A percentile compares a stretch with the other conserved stretches of the same genome.
Evolutionary conservation across 192 early-diverging fungal genomes (phyloP).

Genomic region (Backusella circina): DNA sequence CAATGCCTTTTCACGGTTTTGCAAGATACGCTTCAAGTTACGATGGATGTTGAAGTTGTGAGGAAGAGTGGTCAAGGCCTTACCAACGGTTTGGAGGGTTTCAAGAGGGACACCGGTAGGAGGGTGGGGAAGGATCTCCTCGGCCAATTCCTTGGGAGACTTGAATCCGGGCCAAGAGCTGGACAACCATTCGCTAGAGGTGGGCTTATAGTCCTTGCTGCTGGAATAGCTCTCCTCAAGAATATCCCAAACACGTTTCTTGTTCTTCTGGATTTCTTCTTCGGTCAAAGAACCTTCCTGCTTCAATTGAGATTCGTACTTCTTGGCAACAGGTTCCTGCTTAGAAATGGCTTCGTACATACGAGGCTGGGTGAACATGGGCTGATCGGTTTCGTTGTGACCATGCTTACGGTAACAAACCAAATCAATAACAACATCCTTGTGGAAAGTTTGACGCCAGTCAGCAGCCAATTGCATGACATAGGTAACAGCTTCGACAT

Average conservation of each 20-base stretch:
- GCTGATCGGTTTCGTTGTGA: slow-evolving; percentile 99
- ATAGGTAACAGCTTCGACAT: slow-evolving; percentile 94
- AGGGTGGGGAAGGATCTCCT: slow-evolving; percentile 63
- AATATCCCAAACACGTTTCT: slow-evolving; percentile 88
- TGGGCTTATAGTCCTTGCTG: slow-evolving; percentile 88
- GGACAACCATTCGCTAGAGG: slow-evolving; percentile 91
- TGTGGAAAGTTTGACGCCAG: slow-evolving; percentile 95
- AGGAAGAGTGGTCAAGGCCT: slow-evolving; percentile 77
- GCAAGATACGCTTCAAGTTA: slow-evolving; percentile 83
- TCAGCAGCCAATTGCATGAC: slow-evolving; percentile 93
- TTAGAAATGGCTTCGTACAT: slow-evolving; percentile 92
- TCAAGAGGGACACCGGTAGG: slow-evolving; percentile 73
- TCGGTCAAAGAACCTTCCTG: slow-evolving; percentile 79
- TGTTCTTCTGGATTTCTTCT: slow-evolving; percentile 83
- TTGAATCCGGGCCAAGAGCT: slow-evolving; percentile 92
- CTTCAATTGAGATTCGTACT: slow-evolving; percentile 83
- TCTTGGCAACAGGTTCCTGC: slow-evolving; percentile 80
- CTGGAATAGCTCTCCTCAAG: slow-evolving; percentile 90
- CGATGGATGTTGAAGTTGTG: slow-evolving; percentile 82
- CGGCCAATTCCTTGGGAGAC: slow-evolving; percentile 69
- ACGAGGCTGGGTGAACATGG: slow-evolving; percentile 95
- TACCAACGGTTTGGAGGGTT: slow-evolving; percentile 78
- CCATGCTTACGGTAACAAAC: slow-evolving; percentile 97
- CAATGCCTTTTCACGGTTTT: slow-evolving; percentile 78
- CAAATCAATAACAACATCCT: slow-evolving; percentile 94